phyloP scores from a whole-genome alignment of 257 asterid species.

The Solanum arcanum region DNA sequence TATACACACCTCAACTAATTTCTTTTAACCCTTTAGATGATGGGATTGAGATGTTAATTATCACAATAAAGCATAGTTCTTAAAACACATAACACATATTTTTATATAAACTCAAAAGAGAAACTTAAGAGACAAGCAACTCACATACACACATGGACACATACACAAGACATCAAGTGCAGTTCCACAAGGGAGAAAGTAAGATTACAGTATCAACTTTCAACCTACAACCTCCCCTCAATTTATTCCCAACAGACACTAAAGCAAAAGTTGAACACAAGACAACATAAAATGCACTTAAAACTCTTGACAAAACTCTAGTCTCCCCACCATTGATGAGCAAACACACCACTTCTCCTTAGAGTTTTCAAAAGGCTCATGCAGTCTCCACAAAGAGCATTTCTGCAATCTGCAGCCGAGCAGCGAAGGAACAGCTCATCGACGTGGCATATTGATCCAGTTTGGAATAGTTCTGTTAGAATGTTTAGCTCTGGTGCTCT shows the following conservation, averaged over 20 bases:
- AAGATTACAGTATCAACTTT: neutral
- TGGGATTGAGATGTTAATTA: too few species aligned
- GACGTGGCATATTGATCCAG: slow-evolving; percentile 58
- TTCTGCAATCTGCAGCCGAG: slow-evolving; percentile 24
- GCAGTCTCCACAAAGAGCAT: slow-evolving; percentile 33
- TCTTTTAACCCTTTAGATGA: neutral
- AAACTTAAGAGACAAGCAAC: neutral
- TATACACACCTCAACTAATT: neutral
- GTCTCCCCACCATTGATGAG: slow-evolving; percentile 56
- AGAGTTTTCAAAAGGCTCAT: slow-evolving; percentile 33
- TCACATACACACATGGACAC: neutral
- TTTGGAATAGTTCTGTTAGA: slow-evolving; percentile 44
- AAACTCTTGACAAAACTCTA: slow-evolving; percentile 9
- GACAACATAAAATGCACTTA: neutral
- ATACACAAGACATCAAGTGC: neutral
- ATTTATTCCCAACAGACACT: slow-evolving; percentile 9
- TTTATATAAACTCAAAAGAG: neutral
- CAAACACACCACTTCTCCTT: slow-evolving; percentile 68
- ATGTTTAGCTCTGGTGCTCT: slow-evolving; percentile 39
- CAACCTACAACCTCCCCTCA: slow-evolving; percentile 14
- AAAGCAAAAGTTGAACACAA: neutral
- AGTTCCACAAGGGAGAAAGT: slow-evolving; percentile 1
- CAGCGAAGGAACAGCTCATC: slow-evolving; percentile 71
- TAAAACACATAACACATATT: neutral
- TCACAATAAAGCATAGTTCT: neutral